phyloP scores from a whole-genome alignment of 495 filamentous ascomycete species.

The Lasiosphaeriaceae sp. region DNA sequence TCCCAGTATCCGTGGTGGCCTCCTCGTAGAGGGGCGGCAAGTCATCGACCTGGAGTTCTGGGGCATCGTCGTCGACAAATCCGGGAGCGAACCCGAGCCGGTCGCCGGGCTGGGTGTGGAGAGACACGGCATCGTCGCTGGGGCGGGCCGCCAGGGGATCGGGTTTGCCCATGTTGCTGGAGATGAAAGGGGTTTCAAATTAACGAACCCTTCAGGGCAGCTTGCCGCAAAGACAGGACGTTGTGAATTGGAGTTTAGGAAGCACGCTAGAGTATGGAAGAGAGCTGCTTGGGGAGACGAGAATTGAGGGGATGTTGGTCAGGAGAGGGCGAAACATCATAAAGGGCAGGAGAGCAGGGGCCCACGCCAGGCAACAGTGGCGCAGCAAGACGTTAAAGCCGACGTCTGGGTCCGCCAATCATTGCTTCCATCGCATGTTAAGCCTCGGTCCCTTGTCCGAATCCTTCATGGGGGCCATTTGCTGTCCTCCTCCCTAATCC shows the following conservation, averaged over 20 bases:
- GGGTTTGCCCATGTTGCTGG: slow-evolving; percentile 25
- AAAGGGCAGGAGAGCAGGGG: background rate
- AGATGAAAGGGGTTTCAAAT: background rate
- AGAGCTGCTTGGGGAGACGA: background rate
- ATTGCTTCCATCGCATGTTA: background rate
- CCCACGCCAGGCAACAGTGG: slow-evolving; percentile 5
- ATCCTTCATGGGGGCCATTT: too few species aligned
- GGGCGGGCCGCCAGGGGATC: slow-evolving; percentile 6
- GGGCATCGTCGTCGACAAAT: slow-evolving; percentile 27
- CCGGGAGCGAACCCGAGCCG: background rate
- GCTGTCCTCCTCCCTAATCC: too few species aligned
- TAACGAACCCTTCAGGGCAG: background rate
- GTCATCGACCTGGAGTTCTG: slow-evolving; percentile 29
- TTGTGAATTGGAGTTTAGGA: too few species aligned
- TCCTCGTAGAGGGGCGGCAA: slow-evolving; percentile 36
- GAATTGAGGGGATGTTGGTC: background rate
- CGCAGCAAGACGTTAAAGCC: slow-evolving; percentile 5
- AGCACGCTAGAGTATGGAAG: too few species aligned
- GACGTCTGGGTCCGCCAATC: too few species aligned
- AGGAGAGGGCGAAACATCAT: background rate
- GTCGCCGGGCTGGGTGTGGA: slow-evolving; percentile 19
- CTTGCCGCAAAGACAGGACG: background rate
- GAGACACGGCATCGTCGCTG: slow-evolving; percentile 23
- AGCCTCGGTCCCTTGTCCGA: background rate
- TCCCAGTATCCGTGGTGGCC: slow-evolving; percentile 10